Percentiles rank a stretch among this genome's conserved stretches.
Evolutionary conservation across 768 basidiomycete species (phyloP).

Genomic region (Suillus subaureus): DNA sequence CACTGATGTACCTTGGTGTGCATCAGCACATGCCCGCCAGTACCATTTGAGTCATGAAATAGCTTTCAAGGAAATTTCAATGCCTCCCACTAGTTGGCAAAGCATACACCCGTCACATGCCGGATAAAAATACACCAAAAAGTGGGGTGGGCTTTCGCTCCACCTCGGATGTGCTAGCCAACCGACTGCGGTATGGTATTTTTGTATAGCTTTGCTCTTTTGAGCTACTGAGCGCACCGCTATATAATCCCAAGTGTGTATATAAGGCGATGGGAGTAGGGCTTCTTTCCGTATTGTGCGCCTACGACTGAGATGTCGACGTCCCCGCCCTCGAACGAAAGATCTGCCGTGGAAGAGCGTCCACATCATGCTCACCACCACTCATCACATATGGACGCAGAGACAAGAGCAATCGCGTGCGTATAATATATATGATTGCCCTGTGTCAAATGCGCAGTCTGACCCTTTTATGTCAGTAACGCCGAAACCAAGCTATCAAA

Average conservation of each 20-base stretch:
- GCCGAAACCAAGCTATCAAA: constrained; percentile 52
- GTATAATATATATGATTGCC: constrained; percentile 4
- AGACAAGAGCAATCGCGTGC: constrained; percentile 22
- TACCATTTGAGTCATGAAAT: constrained; percentile 81
- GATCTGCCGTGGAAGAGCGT: constrained; percentile 12
- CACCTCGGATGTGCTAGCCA: not conserved
- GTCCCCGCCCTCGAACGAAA: constrained; percentile 24
- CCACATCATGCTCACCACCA: constrained; percentile 12
- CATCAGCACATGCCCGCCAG: constrained; percentile 83
- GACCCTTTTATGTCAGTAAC: constrained; percentile 25
- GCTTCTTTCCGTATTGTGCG: not conserved
- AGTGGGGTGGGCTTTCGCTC: constrained; percentile 11
- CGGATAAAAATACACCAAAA: constrained; percentile 9
- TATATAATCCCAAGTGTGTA: constrained; percentile 2
- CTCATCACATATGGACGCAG: constrained; percentile 17
- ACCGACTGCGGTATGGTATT: constrained; percentile 19
- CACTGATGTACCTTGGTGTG: too few relatives aligned
- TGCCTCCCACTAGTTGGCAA: constrained; percentile 60
- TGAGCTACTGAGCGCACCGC: not conserved
- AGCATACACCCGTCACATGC: constrained; percentile 6
- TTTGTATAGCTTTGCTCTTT: constrained; percentile 1
- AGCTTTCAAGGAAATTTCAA: constrained; percentile 69
- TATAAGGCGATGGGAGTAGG: constrained; percentile 21
- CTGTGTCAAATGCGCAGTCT: not conserved
- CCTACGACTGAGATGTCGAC: constrained; percentile 14